phyloP scores from a whole-genome alignment of 495 filamentous ascomycete genomes.

The Cudoniella acicularis region DNA sequence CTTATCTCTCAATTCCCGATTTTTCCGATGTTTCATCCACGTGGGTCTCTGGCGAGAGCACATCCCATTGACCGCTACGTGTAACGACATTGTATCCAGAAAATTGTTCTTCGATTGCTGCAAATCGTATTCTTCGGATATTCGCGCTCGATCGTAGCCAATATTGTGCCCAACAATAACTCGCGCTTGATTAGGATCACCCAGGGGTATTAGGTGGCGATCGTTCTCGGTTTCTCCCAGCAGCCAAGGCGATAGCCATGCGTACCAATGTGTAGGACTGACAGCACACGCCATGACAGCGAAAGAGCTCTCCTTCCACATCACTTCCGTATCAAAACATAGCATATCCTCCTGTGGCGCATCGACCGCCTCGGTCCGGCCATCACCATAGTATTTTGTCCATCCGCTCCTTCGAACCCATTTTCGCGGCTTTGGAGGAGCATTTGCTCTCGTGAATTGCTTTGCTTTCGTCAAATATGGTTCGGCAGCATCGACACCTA shows the following conservation, averaged over 20 bases:
- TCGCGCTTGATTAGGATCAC: slow-evolving; percentile 62
- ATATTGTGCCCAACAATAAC: slow-evolving; percentile 94
- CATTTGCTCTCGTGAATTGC: slow-evolving; percentile 58
- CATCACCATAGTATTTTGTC: slow-evolving; percentile 85
- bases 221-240: slow-evolving; percentile 74
- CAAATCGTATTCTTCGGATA: slow-evolving; percentile 85
- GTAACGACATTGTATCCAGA: slow-evolving; percentile 96
- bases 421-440: slow-evolving; percentile 71
- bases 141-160: slow-evolving; percentile 87
- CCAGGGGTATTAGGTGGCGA: slow-evolving; percentile 80
- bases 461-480: slow-evolving; percentile 79
- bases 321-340: slow-evolving; percentile 93
- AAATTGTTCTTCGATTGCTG: slow-evolving; percentile 80
- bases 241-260: slow-evolving; percentile 95
- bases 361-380: slow-evolving; percentile 64
- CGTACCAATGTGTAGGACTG: slow-evolving; percentile 87
- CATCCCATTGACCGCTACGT: slow-evolving; percentile 98
- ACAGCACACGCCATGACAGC: slow-evolving; percentile 96
- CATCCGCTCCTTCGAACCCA: slow-evolving; percentile 84
- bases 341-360: slow-evolving; percentile 77
- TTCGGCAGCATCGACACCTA: slow-evolving; percentile 84
- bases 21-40: slow-evolving; percentile 95
- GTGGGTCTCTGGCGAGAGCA: slow-evolving; percentile 93
- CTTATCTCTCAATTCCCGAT: slow-evolving; percentile 76
- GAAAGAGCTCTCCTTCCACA: slow-evolving; percentile 88